Evolutionary conservation across 495 filamentous ascomycete genomes (phyloP).

Genomic region (Astrothelium macrocarpum): DNA sequence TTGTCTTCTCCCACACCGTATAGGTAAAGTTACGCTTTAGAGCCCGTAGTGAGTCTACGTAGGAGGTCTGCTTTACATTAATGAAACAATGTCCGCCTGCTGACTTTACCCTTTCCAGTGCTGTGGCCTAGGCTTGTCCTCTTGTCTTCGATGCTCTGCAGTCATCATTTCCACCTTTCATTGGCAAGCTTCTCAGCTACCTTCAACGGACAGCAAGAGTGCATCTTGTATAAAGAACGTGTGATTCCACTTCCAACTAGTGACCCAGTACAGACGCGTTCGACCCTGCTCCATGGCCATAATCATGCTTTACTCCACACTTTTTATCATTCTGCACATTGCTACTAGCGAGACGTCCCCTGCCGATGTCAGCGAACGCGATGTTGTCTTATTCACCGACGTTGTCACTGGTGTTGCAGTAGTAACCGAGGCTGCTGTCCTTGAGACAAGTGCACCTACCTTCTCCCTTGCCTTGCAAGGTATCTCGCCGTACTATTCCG

Average conservation of each 20-base stretch:
- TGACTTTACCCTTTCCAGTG: neutral
- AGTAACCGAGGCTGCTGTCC: constrained; percentile 32
- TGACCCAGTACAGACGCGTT: neutral
- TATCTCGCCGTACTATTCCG: neutral
- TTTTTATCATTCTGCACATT: neutral
- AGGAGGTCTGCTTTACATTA: neutral
- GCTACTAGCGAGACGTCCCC: neutral
- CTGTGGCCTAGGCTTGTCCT: neutral
- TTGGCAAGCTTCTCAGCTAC: no score
- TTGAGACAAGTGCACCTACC: neutral
- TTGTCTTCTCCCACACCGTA: neutral
- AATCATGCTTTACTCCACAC: neutral
- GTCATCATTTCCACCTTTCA: no score
- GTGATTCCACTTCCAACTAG: neutral
- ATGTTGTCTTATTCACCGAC: constrained; percentile 42
- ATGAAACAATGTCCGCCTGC: neutral
- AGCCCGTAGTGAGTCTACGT: neutral
- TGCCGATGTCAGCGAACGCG: constrained; percentile 34
- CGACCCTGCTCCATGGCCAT: neutral
- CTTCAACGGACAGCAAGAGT: no score
- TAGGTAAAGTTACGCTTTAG: neutral
- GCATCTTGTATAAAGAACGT: neutral
- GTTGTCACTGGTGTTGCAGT: constrained; percentile 55
- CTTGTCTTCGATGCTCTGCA: no score
- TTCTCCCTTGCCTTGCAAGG: constrained; percentile 5